phyloP scores from a whole-genome alignment of 108 stramenopile genomes.

The Skeletonema grethae region DNA sequence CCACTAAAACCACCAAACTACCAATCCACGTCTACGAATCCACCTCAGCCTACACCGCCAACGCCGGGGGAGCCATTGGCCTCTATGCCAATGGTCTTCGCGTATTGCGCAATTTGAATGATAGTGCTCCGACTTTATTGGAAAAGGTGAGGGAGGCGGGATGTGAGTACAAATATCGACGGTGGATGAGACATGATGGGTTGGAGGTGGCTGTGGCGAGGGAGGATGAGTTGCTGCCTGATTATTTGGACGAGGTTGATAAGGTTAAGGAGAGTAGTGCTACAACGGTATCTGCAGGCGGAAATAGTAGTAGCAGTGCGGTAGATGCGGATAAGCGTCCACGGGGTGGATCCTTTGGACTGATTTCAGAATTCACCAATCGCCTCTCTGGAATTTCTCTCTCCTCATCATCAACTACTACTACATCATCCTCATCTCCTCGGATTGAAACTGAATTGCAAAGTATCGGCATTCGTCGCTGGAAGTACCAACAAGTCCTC shows the following conservation, averaged over 20 bases:
- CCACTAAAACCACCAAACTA: constrained; percentile 3
- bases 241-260: constrained; percentile 2
- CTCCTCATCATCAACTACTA: background rate
- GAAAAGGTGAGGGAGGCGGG: constrained; percentile 41
- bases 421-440: background rate
- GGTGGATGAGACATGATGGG: constrained; percentile 74
- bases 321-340: constrained; percentile 25
- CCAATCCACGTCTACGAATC: constrained; percentile 52
- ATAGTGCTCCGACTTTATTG: constrained; percentile 35
- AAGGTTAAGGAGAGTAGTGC: background rate
- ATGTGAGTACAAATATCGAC: constrained; percentile 58
- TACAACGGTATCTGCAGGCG: background rate
- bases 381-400: no score
- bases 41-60: constrained; percentile 23
- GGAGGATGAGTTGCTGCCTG: constrained; percentile 53
- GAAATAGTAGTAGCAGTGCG: background rate
- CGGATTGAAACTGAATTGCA: constrained; percentile 42
- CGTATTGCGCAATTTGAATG: constrained; percentile 53
- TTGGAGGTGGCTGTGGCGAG: constrained; percentile 56
- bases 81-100: constrained; percentile 74
- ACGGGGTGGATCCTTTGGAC: constrained; percentile 20
- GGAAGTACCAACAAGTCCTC: constrained; percentile 58
- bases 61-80: constrained; percentile 67
- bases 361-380: background rate
- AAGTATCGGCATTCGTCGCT: constrained; percentile 63